Conservation (phyloP, 495 filamentous ascomycete genomes). For the Podospora bellae-mahoneyi region DNA sequence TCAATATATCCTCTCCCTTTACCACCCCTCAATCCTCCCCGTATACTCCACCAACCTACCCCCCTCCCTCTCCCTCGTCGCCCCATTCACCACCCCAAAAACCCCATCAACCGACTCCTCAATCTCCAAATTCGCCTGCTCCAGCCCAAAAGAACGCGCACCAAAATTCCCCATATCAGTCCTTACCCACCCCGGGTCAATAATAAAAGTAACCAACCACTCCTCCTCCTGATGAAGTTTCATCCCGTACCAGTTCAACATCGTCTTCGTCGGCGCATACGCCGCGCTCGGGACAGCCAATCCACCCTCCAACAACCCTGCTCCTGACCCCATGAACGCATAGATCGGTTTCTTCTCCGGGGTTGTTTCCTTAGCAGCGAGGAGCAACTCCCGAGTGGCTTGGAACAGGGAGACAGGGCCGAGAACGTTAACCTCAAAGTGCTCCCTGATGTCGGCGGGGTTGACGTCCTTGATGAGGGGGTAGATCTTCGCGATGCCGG, state of each 20-base stretch:
- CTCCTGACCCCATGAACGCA: conserved; percentile 15
- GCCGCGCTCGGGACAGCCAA: conserved; percentile 32
- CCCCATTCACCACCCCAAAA: conserved; percentile 36
- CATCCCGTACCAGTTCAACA: conserved; percentile 39
- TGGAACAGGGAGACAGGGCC: conserved; percentile 28
- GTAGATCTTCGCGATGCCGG: conserved; percentile 27
- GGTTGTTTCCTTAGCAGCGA: background rate
- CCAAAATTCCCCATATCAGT: conserved; percentile 2
- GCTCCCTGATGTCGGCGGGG: conserved; percentile 28
- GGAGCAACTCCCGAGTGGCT: conserved; percentile 10
- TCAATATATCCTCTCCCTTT: no score
- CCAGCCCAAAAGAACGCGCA: conserved; percentile 29
- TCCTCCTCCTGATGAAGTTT: conserved; percentile 42
- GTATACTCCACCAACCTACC: conserved; percentile 32
- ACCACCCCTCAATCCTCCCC: conserved; percentile 8
- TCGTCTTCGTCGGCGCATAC: conserved; percentile 43
- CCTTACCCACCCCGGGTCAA: conserved; percentile 31
- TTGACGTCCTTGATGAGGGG: conserved; percentile 33
- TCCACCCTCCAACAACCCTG: conserved; percentile 9
- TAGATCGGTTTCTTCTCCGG: background rate
- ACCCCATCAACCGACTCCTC: conserved; percentile 39
- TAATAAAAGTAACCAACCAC: conserved; percentile 32
- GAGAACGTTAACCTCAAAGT: conserved; percentile 31
- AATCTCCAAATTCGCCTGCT: conserved; percentile 30
- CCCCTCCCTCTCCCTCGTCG: conserved; percentile 40